Base-by-base conservation (phyloP, 345 rosid species). In the Salix exigua region DNA sequence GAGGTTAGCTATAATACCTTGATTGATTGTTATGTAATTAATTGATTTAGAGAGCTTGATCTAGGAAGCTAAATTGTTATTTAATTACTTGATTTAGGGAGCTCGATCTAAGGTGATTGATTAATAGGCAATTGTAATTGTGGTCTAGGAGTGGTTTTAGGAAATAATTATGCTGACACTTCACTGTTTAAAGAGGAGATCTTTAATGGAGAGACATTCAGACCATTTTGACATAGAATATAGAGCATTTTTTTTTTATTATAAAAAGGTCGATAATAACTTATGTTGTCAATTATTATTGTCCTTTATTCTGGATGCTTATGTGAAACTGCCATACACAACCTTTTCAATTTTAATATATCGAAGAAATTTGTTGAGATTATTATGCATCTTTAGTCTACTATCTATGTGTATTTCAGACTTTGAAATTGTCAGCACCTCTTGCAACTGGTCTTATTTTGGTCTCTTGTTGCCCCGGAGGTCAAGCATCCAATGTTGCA, bases 381-480 rank as follows among this genome's bases (percentile, higher is more conserved):
- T 38, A 14, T 53, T 19, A 51, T 65, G 16, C 4, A 37, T 37
- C 35, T 42, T 77, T 33, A 58, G 76, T 83, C 78, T 64, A 44
- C 35, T 71, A 46, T 73, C 68, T 70, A 62, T 28, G 30, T 83
- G 73, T 58, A 66, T 81, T 77, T 71, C 88, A 95, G 99, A 75
- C 82, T 71, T 86, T 95, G 53, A 93, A 95, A 87, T 89, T 93
- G 63, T 93, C 98, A 11, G 99, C 98, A 60, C 97, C 97, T 66
- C 99, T 95, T 78, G 98, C 99, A 4, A 93, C 97, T 77, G 97
- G 97, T 76, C 94, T 95, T 79, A 95, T 95, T 78, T 77, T 95
- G 80, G 99, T 93, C 68, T 95, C 99, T 26, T 95, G 99, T 87
- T 95, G 99, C 84, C 97, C 99, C 58, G 97, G 97, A 72, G 99